These are phyloP conservation scores for Yamadazyma insecticola DNA, from an alignment of 805 yeast genomes.

Conservation along the genomic window DNA sequence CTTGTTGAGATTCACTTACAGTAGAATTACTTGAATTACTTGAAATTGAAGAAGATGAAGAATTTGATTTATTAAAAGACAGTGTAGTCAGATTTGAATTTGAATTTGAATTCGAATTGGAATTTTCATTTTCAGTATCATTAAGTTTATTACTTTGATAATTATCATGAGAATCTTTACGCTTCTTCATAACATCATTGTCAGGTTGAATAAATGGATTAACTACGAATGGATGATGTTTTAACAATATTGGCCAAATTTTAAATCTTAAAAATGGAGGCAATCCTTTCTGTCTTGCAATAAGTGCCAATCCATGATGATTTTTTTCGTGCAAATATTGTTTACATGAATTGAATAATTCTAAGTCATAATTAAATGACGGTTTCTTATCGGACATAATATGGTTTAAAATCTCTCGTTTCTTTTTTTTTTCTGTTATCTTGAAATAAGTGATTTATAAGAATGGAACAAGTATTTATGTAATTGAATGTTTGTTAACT, in stretches of 20 bases:
- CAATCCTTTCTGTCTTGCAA: constrained; percentile 79
- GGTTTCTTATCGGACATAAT: too few species aligned
- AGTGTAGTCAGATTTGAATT: too few species aligned
- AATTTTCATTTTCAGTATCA: constrained; percentile 3
- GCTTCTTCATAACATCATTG: constrained; percentile 17
- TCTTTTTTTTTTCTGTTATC: too few species aligned
- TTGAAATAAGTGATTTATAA: too few species aligned
- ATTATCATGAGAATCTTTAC: constrained; percentile 2
- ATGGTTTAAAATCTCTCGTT: too few species aligned
- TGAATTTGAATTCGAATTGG: background rate
- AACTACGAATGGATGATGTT: constrained; percentile 79
- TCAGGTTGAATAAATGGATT: constrained; percentile 71
- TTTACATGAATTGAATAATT: constrained; percentile 51
- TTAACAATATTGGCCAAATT: constrained; percentile 81
- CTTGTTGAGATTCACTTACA: background rate
- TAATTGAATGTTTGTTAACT: too few species aligned
- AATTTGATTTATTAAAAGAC: background rate
- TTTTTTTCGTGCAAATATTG: constrained; percentile 55
- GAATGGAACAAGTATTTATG: too few species aligned
- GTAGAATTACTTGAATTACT: background rate
- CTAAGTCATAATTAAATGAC: constrained; percentile 36
- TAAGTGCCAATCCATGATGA: constrained; percentile 68
- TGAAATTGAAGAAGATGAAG: background rate
- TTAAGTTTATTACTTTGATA: too few species aligned
- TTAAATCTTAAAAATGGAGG: constrained; percentile 76